Conservation (phyloP, 164 flowering plant genomes). For the Dillenia turbinata region DNA sequence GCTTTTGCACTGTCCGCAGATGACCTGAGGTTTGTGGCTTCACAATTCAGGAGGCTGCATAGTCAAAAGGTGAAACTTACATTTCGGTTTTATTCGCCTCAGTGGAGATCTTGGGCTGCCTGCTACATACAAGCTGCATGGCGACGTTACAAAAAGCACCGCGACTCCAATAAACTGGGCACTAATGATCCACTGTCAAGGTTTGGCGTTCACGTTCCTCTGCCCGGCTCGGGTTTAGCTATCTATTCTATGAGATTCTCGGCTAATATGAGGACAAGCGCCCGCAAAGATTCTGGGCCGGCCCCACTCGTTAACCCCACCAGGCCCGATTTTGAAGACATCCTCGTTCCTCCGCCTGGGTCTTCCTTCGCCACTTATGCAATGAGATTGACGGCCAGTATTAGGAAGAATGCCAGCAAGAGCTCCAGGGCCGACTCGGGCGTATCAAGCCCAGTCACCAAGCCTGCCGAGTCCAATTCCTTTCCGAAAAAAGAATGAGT, state of each 20-base stretch:
- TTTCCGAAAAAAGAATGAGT: background rate
- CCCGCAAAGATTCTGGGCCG: too few species aligned
- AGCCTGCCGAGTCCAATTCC: constrained; percentile 83
- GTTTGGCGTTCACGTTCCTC: too few species aligned
- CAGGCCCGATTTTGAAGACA: too few species aligned
- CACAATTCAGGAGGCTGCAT: constrained; percentile 75
- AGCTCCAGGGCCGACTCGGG: constrained; percentile 26
- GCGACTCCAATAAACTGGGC: too few species aligned
- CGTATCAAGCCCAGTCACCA: constrained; percentile 38
- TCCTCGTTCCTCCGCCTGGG: background rate
- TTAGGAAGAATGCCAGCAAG: constrained; percentile 28
- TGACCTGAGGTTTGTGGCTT: constrained; percentile 81
- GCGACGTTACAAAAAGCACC: constrained; percentile 53
- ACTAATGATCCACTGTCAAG: too few species aligned
- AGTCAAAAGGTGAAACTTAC: constrained; percentile 79
- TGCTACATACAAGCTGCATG: constrained; percentile 88
- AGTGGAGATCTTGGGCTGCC: constrained; percentile 96
- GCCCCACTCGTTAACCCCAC: too few species aligned
- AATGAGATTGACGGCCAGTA: constrained; percentile 35
- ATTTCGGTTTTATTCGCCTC: constrained; percentile 85
- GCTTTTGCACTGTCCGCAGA: constrained; percentile 81
- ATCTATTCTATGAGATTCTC: too few species aligned
- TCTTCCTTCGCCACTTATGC: constrained; percentile 35
- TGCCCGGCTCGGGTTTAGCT: too few species aligned
- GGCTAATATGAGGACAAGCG: too few species aligned